These are phyloP conservation scores for Hyphochytrium catenoides DNA, from an alignment of 352 stramenopile genomes.

Conservation along the genomic window DNA sequence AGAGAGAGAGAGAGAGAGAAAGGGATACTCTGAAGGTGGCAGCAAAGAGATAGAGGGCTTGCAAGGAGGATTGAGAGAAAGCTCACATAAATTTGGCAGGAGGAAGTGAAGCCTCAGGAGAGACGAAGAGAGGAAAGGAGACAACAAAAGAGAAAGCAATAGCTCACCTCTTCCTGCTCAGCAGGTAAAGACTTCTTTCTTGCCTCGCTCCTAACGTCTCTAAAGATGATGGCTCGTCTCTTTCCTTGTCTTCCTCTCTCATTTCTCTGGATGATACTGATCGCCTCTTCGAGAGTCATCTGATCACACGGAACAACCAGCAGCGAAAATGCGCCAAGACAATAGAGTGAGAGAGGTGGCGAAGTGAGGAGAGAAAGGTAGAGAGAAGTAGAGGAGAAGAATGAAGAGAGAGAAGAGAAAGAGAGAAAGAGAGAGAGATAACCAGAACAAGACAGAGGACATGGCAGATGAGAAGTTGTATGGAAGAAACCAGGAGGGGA, in stretches of 20 bases:
- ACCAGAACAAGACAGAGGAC: neutral
- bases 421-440: neutral
- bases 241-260: constrained; percentile 63
- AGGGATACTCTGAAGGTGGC: no score
- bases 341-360: constrained; percentile 5
- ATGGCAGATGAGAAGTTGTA: constrained; percentile 4
- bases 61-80: no score
- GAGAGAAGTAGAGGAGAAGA: no score
- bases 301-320: constrained; percentile 5
- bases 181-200: constrained; percentile 51
- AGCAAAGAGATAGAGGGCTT: no score
- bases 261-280: constrained; percentile 66
- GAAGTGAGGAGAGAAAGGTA: neutral
- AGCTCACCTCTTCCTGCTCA: constrained; percentile 25
- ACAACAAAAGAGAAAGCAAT: no score
- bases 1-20: no score
- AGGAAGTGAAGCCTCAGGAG: no score
- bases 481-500: constrained; percentile 1
- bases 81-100: no score
- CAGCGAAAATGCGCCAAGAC: constrained; percentile 1
- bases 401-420: no score
- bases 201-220: constrained; percentile 51
- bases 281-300: constrained; percentile 38
- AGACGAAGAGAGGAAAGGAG: no score
- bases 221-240: constrained; percentile 48